These are phyloP conservation scores for Ophiorrhiza pumila DNA, from an alignment of 257 asterid genomes.

Conservation along the genomic window DNA sequence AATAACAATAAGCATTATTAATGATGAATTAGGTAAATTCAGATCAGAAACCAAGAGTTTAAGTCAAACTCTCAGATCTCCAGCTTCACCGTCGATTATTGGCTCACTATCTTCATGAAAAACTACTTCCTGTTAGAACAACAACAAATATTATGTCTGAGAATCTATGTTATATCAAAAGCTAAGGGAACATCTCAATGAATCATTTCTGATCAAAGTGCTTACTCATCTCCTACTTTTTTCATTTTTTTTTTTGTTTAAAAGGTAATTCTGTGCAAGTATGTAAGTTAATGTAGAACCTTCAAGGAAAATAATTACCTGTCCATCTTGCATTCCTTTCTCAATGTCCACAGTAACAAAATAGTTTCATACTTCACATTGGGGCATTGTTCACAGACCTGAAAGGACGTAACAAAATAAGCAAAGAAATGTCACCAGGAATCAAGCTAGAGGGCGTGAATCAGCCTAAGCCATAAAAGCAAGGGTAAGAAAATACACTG, in stretches of 20 bases:
- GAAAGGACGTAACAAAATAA: constrained; percentile 17
- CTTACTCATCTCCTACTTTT: background rate
- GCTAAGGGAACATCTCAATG: background rate
- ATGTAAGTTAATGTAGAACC: background rate
- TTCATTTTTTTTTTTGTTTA: background rate
- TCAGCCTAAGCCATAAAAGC: too few relatives aligned
- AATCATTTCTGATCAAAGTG: background rate
- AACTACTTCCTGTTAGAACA: constrained; percentile 64
- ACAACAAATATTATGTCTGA: background rate
- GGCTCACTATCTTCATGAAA: constrained; percentile 95
- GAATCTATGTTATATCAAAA: background rate
- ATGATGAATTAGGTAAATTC: background rate
- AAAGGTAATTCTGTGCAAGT: background rate
- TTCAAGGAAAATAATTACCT: constrained; percentile 42
- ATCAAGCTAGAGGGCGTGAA: background rate
- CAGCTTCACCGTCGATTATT: constrained; percentile 87
- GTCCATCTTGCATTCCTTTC: constrained; percentile 96
- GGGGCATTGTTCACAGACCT: too few relatives aligned
- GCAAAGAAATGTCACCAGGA: background rate
- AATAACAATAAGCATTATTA: constrained; percentile 12
- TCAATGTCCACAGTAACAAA: constrained; percentile 88
- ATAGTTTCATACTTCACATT: constrained; percentile 82
- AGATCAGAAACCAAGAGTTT: constrained; percentile 8
- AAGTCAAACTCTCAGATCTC: constrained; percentile 74
- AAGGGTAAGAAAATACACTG: too few relatives aligned